Evolutionary conservation across 2,329 filamentous ascomycete species (phyloP), one percentile per base, ranked within the genome.

Genomic region (Mycocentrospora acerina): DNA sequence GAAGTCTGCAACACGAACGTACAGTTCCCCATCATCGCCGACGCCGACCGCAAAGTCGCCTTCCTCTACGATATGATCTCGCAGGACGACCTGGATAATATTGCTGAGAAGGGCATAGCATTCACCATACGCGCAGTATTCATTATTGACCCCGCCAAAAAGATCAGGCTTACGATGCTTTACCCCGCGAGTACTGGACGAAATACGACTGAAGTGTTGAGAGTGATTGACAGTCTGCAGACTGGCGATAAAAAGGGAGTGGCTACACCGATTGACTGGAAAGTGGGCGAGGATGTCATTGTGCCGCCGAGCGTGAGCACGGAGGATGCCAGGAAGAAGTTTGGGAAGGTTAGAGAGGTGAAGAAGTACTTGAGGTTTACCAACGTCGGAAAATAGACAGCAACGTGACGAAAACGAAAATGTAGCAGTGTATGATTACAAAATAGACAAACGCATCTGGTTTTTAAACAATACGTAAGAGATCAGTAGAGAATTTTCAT

Each of bases 101-200:
- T 81, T 42, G 71, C 78, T 38, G 48, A 59, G 41, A 73, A 72
- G 59, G 71, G 68, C 57, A 86, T 91, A 57, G 89, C 90, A 40
- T 91, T 95, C 74, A 95, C 90, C 58, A 95, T 96, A 73, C 88
- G 90, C 62, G 89, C 86, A 57, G 90, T 95, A 66, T 95, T 94
- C 79, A 78, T 95, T 73, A 93, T 95, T 69, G 90, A 95, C 76
- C 90, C 90, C 51, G 82, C 81, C 71, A 95, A 95, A 83, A 91
- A 85, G 70, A 93, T 95, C 73, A 85, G 90, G 59, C 82, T 90
- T 67, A 94, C 89, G 68, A 86, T 95, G 75, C 84, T 87, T 65
- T 96, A 95, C 78, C 90, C 90, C 29, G 90, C 90, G 46, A 90
- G 86, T 42, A 94, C 89, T 30, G 90, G 90, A 24, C 66, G 79